Evolutionary conservation across 768 basidiomycete genomes (phyloP), one percentile per base, ranked within the genome.

Genomic region (Leccinum fibrillosum): DNA sequence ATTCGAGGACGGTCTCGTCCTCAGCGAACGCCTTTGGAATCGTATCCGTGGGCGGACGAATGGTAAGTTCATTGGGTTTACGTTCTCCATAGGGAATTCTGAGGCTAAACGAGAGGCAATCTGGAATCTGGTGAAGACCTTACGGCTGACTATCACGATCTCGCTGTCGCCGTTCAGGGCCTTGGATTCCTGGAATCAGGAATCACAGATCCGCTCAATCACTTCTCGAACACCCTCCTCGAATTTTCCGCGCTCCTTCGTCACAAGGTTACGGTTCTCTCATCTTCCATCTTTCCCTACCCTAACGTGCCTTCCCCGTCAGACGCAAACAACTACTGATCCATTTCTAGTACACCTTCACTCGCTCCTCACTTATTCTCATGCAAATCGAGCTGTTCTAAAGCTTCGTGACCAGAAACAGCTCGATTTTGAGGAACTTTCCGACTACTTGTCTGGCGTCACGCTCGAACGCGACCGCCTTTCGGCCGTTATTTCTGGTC

Each of bases 331-430:
- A n/a, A 89, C 90, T 0, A 90, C 89, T 4, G 95, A 97, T 68
- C 94, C 95, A 5, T 89, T 97, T 74, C 84, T 98, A 39, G 76
- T 87, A 28, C 93, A 96, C 68, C 78, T 98, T 1, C 94, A 97
- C 68, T 93, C 94, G 2, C 80, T 98, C 6, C 78, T 94, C n/a
- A 82, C 86, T n/a, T 98, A 98, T 74, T 92, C 94, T 2, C 87
- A 93, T 69, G 88, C 92, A 30, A 96, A 98, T 64, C 88, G 92
- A 53, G 86, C 89, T n/a, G 93, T 98, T 21, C 82, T 99, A 63
- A 96, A 92, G 73, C 81, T 97, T 30, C 86, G 97, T 48, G 97
- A 98, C 71, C 97, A 98, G 75, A 99, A 98, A 73, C 97, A 99
- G 72, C 84, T 98, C 55, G 97, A 99, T 69, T 96, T 98, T 62